phyloP scores from a whole-genome alignment of 805 yeast genomes.

The Lipomyces chichibuensis region DNA sequence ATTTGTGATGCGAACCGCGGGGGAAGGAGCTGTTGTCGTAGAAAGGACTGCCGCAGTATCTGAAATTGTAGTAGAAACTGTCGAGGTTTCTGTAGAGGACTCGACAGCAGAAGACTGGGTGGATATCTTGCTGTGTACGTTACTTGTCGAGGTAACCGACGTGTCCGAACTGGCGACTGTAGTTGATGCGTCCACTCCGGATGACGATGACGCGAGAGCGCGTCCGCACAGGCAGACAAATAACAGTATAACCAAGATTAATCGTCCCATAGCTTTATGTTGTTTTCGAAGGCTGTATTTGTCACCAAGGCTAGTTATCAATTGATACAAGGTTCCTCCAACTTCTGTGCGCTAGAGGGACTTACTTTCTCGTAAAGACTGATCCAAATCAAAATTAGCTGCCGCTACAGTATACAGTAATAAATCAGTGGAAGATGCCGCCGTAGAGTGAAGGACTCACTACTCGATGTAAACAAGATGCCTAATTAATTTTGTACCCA shows the following conservation, averaged over 20 bases:
- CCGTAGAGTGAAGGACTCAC: neutral
- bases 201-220: constrained; percentile 6
- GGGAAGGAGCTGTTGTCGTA: neutral
- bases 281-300: neutral
- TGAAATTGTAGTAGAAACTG: neutral
- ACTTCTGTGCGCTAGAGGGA: neutral
- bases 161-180: neutral
- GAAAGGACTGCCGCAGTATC: constrained; percentile 5
- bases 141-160: neutral
- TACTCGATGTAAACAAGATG: neutral
- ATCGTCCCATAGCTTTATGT: constrained; percentile 6
- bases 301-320: neutral
- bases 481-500: neutral
- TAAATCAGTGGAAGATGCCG: neutral
- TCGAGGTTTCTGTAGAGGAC: neutral
- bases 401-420: neutral
- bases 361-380: neutral
- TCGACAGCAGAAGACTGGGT: too few relatives aligned
- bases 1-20: constrained; percentile 16
- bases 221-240: neutral
- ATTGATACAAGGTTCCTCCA: neutral
- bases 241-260: neutral
- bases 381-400: neutral
- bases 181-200: neutral
- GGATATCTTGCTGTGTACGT: neutral